phyloP scores from a whole-genome alignment of 257 asterid species.

The Vinca minor region DNA sequence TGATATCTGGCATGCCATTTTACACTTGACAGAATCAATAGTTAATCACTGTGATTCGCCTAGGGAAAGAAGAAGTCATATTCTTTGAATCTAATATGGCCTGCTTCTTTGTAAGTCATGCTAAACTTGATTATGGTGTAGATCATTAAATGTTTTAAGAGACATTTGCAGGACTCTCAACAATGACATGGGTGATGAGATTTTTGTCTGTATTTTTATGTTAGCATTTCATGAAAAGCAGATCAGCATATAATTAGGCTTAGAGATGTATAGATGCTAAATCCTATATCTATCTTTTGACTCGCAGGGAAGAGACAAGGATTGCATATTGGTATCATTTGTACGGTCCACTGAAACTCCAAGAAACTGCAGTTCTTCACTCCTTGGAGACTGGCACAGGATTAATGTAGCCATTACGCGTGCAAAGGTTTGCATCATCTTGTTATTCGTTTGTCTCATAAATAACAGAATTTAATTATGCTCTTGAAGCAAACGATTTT shows the following conservation, averaged over 20 bases:
- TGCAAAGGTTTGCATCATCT: slow-evolving; percentile 50
- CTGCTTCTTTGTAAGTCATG: background rate
- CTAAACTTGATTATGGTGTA: background rate
- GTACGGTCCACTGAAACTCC: slow-evolving; percentile 72
- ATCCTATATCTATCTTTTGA: background rate
- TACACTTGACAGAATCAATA: background rate
- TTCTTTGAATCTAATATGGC: background rate
- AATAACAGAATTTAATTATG: background rate
- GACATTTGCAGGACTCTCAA: background rate
- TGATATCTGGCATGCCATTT: background rate
- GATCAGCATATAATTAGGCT: background rate
- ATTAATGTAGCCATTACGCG: slow-evolving; percentile 99
- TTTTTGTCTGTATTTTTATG: background rate
- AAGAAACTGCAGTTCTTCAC: slow-evolving; percentile 53
- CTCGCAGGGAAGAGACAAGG: slow-evolving; percentile 93
- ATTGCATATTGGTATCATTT: slow-evolving; percentile 83
- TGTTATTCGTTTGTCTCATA: background rate
- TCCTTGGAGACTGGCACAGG: slow-evolving; percentile 98
- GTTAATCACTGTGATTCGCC: background rate
- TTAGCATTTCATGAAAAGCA: background rate
- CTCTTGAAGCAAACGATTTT: background rate
- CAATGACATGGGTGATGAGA: background rate
- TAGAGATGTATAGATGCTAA: background rate
- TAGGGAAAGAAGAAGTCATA: background rate
- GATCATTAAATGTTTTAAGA: background rate